Evolutionary conservation across 2,329 filamentous ascomycete species (phyloP), one percentile per base, ranked within the genome.

Genomic region (Magnaporthales sp.): DNA sequence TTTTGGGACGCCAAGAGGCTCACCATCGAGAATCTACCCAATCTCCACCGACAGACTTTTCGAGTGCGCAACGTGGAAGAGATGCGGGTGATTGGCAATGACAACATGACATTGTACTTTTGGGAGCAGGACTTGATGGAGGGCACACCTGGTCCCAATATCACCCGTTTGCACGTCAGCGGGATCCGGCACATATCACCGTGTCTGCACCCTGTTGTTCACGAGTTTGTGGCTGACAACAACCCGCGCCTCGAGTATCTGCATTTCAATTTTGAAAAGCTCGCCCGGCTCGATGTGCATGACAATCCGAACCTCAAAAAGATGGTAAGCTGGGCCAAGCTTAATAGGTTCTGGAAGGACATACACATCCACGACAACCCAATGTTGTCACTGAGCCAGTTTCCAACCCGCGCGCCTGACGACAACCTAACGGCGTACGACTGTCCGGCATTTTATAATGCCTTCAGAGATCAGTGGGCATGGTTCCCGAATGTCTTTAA

Each of bases 201-300:
- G 9, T 67, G 66, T 30, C 66, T 63, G 9, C 32, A 24, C 24
- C 62, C 62, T 4, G 46, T 54, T 11, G 66, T 67, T 27, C 38
- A 56, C 60, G 62, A 67, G 60, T 64, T 67, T n/a, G 19, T 64
- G 2, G 66, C 66, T 46, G 38, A 64, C 61, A 67, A 67, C 62
- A 67, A 67, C 46, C 29, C 66, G 10, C 29, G 29, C 29, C 38
- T 67, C 27, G 62, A 67, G 29, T 67, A 67, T 62, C 62, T 67
- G 5, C 62, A 67, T 26, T 67, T 67, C 46, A 63, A 62, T 62
- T 67, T 67, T 54, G 62, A 56, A 13, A n/a, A 54, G 61, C 58
- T 67, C 19, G 15, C 22, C 11, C 60, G 58, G 26, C 31, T 67
- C 22, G 66, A 67, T n/a, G 46, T 67, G 10, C 66, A 62, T 15